These are phyloP conservation scores for Penicillium robsamsonii DNA, from an alignment of 495 filamentous ascomycete species.

Conservation along the genomic window DNA sequence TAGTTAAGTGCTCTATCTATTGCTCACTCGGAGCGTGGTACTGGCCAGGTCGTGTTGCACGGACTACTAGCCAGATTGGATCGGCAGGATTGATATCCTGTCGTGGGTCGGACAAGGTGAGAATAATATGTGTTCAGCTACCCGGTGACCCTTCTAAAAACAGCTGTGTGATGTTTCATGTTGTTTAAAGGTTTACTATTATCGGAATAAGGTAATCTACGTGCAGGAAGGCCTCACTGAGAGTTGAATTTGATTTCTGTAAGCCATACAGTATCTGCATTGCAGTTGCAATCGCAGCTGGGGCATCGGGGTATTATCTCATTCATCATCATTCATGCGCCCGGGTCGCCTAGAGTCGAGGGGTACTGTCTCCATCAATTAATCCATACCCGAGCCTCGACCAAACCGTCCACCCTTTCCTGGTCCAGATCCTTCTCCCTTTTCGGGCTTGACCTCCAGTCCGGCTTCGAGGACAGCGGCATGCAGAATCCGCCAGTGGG, in stretches of 20 bases:
- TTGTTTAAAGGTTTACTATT: not conserved
- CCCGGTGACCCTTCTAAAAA: not conserved
- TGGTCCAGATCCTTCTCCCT: not conserved
- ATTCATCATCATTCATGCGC: slow-evolving; percentile 18
- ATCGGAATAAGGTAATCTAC: not conserved
- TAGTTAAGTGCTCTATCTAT: not conserved
- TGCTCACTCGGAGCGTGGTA: not conserved
- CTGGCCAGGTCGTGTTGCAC: slow-evolving; percentile 1
- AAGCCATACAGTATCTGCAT: not conserved
- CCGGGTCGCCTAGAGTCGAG: slow-evolving; percentile 1
- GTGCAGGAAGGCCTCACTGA: not conserved
- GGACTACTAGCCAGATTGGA: not conserved
- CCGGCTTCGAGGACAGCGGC: slow-evolving; percentile 73
- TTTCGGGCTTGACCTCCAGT: slow-evolving; percentile 60
- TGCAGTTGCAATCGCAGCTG: not conserved
- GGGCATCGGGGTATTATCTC: slow-evolving; percentile 25
- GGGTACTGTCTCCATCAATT: not conserved
- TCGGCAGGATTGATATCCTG: slow-evolving; percentile 11
- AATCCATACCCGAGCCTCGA: not conserved
- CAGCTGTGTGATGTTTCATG: not conserved
- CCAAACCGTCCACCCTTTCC: not conserved
- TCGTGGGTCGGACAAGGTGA: slow-evolving; percentile 9
- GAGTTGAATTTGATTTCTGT: slow-evolving; percentile 3
- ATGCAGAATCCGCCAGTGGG: slow-evolving; percentile 69
- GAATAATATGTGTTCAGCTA: slow-evolving; percentile 4